phyloP scores from a whole-genome alignment of 805 yeast species.

The Metschnikowia noctiluminum region DNA sequence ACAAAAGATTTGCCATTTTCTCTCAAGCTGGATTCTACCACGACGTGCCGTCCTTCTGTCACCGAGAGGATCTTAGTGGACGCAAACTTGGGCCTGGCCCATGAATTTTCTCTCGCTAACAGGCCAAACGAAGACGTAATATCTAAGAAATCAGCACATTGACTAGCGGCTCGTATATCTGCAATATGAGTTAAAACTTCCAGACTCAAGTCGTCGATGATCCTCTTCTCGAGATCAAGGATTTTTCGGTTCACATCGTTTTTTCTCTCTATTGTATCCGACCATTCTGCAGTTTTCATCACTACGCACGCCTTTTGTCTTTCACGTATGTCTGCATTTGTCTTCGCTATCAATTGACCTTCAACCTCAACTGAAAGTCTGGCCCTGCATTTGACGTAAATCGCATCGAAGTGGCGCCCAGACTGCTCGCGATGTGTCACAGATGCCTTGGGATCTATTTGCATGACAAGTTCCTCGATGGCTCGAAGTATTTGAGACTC shows the following conservation, averaged over 20 bases:
- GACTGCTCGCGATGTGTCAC: slow-evolving; percentile 28
- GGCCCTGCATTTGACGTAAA: slow-evolving; percentile 45
- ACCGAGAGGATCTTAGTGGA: slow-evolving; percentile 40
- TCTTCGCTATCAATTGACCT: not conserved
- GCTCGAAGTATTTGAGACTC: slow-evolving; percentile 25
- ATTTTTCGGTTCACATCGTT: slow-evolving; percentile 48
- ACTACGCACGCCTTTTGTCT: slow-evolving; percentile 43
- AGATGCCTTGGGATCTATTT: slow-evolving; percentile 29
- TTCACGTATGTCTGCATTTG: slow-evolving; percentile 19
- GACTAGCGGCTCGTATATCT: slow-evolving; percentile 48
- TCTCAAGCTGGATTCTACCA: slow-evolving; percentile 56
- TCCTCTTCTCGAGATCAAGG: slow-evolving; percentile 48
- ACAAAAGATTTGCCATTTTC: slow-evolving; percentile 45
- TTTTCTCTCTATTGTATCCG: slow-evolving; percentile 53
- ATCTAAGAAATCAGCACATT: slow-evolving; percentile 64
- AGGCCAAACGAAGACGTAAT: slow-evolving; percentile 68
- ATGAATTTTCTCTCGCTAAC: slow-evolving; percentile 62
- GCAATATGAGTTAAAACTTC: slow-evolving; percentile 44
- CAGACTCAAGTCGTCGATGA: slow-evolving; percentile 48
- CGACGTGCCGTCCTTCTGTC: slow-evolving; percentile 71
- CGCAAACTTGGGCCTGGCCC: slow-evolving; percentile 64
- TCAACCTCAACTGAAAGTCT: slow-evolving; percentile 24
- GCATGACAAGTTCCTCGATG: slow-evolving; percentile 18
- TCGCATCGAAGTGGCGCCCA: slow-evolving; percentile 37
- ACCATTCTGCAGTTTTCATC: slow-evolving; percentile 45